A percentile compares a stretch with the other conserved stretches of the same genome.
phyloP scores from a whole-genome alignment of 345 rosid species.

The Citrus australasica region DNA sequence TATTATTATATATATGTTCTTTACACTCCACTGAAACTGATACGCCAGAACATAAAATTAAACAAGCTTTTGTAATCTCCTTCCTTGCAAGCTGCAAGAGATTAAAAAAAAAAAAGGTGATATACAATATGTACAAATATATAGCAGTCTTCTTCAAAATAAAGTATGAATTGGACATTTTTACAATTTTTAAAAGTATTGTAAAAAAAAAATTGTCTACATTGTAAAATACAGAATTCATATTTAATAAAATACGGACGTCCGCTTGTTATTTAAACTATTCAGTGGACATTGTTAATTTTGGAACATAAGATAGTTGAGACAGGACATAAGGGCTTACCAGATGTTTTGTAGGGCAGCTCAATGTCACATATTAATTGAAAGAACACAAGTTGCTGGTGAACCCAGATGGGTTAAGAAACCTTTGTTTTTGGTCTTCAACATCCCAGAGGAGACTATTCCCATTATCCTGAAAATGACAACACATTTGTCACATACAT shows the following conservation, averaged over 20 bases:
- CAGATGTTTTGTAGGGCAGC: constrained; percentile 42
- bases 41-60: not conserved
- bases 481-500: constrained; percentile 19
- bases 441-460: constrained; percentile 40
- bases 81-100: constrained; percentile 26
- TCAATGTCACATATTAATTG: constrained; percentile 29
- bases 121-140: not conserved
- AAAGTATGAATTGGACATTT: not conserved
- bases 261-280: not conserved
- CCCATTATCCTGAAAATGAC: constrained; percentile 42
- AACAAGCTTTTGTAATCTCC: constrained; percentile 9
- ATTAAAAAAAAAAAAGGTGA: not conserved
- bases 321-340: constrained; percentile 39
- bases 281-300: not conserved
- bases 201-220: too few species aligned
- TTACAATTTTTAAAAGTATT: too few species aligned
- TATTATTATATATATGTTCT: constrained; percentile 16
- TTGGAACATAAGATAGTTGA: not conserved
- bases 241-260: not conserved
- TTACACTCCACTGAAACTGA: constrained; percentile 3
- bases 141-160: too few species aligned
- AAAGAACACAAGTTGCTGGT: constrained; percentile 53
- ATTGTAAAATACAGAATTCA: too few species aligned
- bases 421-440: constrained; percentile 48
- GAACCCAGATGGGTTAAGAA: constrained; percentile 44